Percentiles rank a stretch among this genome's conserved stretches.
Conservation (phyloP, 306 rosid species). For the Glycyrrhiza uralensis region DNA sequence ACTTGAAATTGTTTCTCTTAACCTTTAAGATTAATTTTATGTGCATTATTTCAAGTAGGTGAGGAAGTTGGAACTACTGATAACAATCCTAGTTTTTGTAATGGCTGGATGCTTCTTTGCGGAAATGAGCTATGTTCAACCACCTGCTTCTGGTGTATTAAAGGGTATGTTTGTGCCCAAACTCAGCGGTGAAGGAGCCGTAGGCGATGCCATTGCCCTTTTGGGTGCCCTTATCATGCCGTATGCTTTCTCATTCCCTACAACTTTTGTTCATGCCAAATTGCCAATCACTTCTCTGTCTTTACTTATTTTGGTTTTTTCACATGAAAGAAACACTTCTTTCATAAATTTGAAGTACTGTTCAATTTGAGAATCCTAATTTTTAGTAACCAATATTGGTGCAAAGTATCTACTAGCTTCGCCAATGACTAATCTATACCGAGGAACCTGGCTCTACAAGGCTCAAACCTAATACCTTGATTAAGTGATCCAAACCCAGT, state of each 20-base stretch:
- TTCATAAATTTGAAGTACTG: not conserved
- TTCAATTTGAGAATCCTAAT: not conserved
- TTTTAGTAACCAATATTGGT: too few species aligned
- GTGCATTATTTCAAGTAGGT: slow-evolving; percentile 29
- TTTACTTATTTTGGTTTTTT: not conserved
- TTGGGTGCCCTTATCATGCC: slow-evolving; percentile 93
- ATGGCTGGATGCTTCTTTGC: slow-evolving; percentile 94
- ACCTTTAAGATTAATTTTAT: not conserved
- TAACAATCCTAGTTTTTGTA: slow-evolving; percentile 51
- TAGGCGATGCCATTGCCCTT: slow-evolving; percentile 84
- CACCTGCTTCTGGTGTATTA: slow-evolving; percentile 41
- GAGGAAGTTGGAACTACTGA: slow-evolving; percentile 78
- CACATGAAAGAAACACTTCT: not conserved
- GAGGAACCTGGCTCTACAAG: too few species aligned
- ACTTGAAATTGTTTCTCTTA: not conserved
- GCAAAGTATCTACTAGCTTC: too few species aligned
- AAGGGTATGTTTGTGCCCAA: slow-evolving; percentile 71
- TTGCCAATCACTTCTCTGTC: not conserved
- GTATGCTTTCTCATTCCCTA: slow-evolving; percentile 34
- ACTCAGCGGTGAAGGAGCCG: slow-evolving; percentile 59
- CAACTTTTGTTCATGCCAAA: too few species aligned
- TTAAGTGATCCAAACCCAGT: too few species aligned
- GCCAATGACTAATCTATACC: too few species aligned
- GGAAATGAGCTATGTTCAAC: slow-evolving; percentile 71
- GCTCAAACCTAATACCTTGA: too few species aligned